phyloP scores from a whole-genome alignment of 306 rosid species.

The Notholithocarpus densiflorus region DNA sequence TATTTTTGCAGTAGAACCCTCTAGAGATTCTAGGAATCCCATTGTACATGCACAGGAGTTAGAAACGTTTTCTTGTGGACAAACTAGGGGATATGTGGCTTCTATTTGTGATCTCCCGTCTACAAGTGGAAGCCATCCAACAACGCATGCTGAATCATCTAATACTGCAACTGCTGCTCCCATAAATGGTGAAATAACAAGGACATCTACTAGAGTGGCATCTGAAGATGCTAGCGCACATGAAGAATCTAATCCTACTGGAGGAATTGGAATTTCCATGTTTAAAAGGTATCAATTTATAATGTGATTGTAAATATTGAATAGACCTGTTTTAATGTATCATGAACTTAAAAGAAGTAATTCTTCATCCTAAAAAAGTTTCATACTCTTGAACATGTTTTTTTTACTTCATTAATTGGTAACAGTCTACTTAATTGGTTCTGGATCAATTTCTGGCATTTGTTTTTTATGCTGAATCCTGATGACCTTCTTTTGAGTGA shows the following conservation, averaged over 20 bases:
- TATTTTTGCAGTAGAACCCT: slow-evolving; percentile 58
- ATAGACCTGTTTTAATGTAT: background rate
- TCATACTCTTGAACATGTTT: background rate
- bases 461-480: background rate
- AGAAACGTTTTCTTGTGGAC: slow-evolving; percentile 36
- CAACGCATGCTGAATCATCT: slow-evolving; percentile 37
- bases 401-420: background rate
- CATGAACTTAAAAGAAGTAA: background rate
- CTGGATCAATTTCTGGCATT: background rate
- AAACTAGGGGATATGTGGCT: slow-evolving; percentile 30
- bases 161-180: slow-evolving; percentile 32
- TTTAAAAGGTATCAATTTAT: slow-evolving; percentile 69
- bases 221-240: slow-evolving; percentile 33
- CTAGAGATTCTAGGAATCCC: slow-evolving; percentile 34
- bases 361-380: background rate
- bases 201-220: slow-evolving; percentile 29
- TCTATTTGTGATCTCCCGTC: slow-evolving; percentile 25
- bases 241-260: slow-evolving; percentile 35
- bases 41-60: slow-evolving; percentile 34
- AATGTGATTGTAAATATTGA: background rate
- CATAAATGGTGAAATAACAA: slow-evolving; percentile 27
- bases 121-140: slow-evolving; percentile 35
- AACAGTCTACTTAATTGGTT: background rate
- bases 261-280: slow-evolving; percentile 63
- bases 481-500: background rate